Base-by-base conservation (phyloP, 352 stramenopile species). In the Phytophthora cactorum region DNA sequence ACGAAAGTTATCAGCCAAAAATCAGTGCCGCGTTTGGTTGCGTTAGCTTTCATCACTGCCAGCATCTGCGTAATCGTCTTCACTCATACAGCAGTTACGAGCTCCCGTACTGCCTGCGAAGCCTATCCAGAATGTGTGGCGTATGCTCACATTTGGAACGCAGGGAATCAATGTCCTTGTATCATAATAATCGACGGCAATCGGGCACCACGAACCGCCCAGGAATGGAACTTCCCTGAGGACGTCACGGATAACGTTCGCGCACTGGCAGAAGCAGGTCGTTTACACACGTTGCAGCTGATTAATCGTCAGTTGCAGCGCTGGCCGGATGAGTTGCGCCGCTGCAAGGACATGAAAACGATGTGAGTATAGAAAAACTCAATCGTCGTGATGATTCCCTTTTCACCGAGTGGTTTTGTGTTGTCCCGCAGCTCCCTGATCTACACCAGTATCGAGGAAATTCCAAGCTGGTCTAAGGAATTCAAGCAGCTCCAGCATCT, bases 121-220 rank as follows among this genome's bases (percentile, higher is more conserved):
- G 50, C 17, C 2, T 74, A 71, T 31, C 67, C 67, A 0, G 61
- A 79, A 5, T 79, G 71, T 28, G 71, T 65, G 2, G 63, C 52
- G 0, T 63, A 27, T 41, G 64, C 67, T 5, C 39, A 79, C 15
- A 25, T 57, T 6, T 71, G 53, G 68, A 64, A 55, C 27, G 36
- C 28, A 1, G 46, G 46, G 14, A 22, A 15, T 0, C 49, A 32
- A 10, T 79, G 67, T 43, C 71, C 71, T 38, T 79, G 71, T 22
- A 63, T 76, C 17, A 59, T 58, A 14, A 38, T 79, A 17, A 70
- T 79, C 34, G 67, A 77, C 17, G 68, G 54, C 1, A 44, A 79
- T 29, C 63, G 50, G 3, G 55, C 68, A 10, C 72, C 72, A 5
- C 7, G 43, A 14, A 74, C 67, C 28, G 56, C 45, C 32, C 11